Percentiles rank a stretch among this genome's conserved stretches.
These are phyloP conservation scores for Pestalotiopsis sp. DNA, from an alignment of 2,329 filamentous ascomycete species.

Conservation along the genomic window DNA sequence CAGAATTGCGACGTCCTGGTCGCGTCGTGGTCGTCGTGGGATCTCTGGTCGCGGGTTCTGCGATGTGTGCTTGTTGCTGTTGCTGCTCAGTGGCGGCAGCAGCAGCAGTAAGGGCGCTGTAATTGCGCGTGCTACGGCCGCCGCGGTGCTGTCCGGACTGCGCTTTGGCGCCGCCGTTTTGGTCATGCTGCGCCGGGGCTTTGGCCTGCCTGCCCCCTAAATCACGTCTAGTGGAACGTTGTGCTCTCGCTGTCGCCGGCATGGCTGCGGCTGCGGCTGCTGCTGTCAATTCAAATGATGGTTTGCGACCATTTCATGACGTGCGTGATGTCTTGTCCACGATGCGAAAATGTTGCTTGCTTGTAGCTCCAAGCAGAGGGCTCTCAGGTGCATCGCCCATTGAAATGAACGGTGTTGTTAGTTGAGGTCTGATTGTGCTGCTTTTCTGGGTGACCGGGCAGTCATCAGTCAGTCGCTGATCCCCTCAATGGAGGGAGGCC, in stretches of 20 bases:
- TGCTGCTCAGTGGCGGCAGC: background rate
- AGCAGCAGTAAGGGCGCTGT: background rate
- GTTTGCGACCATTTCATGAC: constrained; percentile 2
- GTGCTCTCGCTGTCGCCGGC: background rate
- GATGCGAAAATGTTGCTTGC: background rate
- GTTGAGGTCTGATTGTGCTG: too few relatives aligned
- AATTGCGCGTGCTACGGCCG: constrained; percentile 5
- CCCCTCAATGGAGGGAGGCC: too few relatives aligned
- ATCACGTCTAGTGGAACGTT: constrained; percentile 6
- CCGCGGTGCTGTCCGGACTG: background rate
- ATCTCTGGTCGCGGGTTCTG: constrained; percentile 2
- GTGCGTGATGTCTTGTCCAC: background rate
- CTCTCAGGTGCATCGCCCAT: too few relatives aligned
- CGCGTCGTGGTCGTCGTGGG: constrained; percentile 28
- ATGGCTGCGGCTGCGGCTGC: background rate
- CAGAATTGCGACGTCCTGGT: constrained; percentile 31
- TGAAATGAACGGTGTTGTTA: too few relatives aligned
- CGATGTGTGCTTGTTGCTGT: constrained; percentile 4
- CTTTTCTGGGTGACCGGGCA: too few relatives aligned
- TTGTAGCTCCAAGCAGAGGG: too few relatives aligned
- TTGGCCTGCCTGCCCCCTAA: background rate
- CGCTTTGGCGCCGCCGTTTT: background rate
- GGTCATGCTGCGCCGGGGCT: background rate
- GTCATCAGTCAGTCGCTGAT: too few relatives aligned
- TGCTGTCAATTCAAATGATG: background rate